phyloP scores from a whole-genome alignment of 306 rosid genomes.

The Trichosanthes cucumerina region DNA sequence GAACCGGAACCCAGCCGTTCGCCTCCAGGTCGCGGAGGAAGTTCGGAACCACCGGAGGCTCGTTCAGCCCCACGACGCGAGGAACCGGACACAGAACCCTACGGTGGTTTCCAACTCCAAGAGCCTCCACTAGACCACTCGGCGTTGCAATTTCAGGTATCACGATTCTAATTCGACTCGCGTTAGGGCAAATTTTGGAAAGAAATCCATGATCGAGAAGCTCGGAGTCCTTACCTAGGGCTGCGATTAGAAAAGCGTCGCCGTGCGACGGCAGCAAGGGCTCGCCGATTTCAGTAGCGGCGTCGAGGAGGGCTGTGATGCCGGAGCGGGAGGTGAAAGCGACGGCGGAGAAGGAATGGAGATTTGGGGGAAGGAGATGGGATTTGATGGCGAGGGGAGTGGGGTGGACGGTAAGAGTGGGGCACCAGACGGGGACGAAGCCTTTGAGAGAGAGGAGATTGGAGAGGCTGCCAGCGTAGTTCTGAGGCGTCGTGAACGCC shows the following conservation, averaged over 20 bases:
- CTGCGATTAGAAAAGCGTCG: slow-evolving; percentile 41
- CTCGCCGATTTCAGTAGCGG: slow-evolving; percentile 19
- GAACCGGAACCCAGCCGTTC: slow-evolving; percentile 36
- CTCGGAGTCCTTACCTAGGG: slow-evolving; percentile 67
- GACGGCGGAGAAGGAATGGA: slow-evolving; percentile 45
- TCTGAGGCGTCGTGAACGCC: slow-evolving; percentile 63
- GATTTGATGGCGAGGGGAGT: slow-evolving; percentile 35
- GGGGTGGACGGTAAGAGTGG: slow-evolving; percentile 38
- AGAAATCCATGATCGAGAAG: slow-evolving; percentile 32
- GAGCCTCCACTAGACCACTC: slow-evolving; percentile 24
- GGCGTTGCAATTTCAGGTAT: slow-evolving; percentile 55
- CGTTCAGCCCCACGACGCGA: slow-evolving; percentile 35
- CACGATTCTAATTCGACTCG: slow-evolving; percentile 24
- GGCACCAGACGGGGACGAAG: slow-evolving; percentile 46
- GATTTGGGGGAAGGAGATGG: slow-evolving; percentile 31
- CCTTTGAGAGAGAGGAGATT: slow-evolving; percentile 31
- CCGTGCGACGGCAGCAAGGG: slow-evolving; percentile 40
- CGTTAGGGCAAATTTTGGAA: slow-evolving; percentile 19
- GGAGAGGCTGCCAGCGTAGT: slow-evolving; percentile 52
- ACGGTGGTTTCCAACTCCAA: slow-evolving; percentile 36
- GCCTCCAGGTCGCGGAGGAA: slow-evolving; percentile 37
- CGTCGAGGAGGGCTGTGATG: slow-evolving; percentile 37
- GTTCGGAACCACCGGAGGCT: slow-evolving; percentile 63
- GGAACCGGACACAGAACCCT: slow-evolving; percentile 54
- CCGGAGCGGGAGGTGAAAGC: slow-evolving; percentile 73